These are phyloP conservation scores for Haematococcus sp. DNA, from an alignment of 139 green algal species.

Conservation along the genomic window DNA sequence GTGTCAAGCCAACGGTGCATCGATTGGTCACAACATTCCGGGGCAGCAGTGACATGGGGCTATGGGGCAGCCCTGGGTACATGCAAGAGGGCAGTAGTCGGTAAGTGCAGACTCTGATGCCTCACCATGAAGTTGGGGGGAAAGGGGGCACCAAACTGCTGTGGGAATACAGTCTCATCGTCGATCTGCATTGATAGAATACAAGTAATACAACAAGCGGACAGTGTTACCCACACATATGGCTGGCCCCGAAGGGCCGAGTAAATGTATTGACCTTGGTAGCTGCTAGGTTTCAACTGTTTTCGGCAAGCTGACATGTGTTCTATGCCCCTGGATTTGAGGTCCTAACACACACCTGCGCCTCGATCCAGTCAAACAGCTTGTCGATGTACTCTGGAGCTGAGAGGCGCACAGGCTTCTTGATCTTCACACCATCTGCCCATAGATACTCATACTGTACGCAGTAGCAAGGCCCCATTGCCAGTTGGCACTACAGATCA, in stretches of 20 bases:
- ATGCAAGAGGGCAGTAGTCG: no score
- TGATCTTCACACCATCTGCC: slow-evolving; percentile 93
- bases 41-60: no score
- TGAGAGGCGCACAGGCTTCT: slow-evolving; percentile 88
- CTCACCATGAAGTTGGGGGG: slow-evolving; percentile 81
- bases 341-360: slow-evolving; percentile 66
- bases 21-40: background rate
- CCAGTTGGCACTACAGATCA: no score
- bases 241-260: background rate
- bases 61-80: no score
- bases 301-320: no score
- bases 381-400: slow-evolving; percentile 95
- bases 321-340: no score
- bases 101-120: no score
- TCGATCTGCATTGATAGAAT: slow-evolving; percentile 81
- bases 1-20: background rate
- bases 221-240: no score
- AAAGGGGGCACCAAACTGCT: slow-evolving; percentile 82
- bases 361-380: slow-evolving; percentile 97
- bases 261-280: background rate
- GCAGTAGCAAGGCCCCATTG: no score
- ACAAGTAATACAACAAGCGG: background rate
- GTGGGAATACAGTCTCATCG: slow-evolving; percentile 86
- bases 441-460: slow-evolving; percentile 97
- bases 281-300: no score